Evolutionary conservation across 495 filamentous ascomycete genomes (phyloP).

Genomic region (Beverwykella pulmonaria): DNA sequence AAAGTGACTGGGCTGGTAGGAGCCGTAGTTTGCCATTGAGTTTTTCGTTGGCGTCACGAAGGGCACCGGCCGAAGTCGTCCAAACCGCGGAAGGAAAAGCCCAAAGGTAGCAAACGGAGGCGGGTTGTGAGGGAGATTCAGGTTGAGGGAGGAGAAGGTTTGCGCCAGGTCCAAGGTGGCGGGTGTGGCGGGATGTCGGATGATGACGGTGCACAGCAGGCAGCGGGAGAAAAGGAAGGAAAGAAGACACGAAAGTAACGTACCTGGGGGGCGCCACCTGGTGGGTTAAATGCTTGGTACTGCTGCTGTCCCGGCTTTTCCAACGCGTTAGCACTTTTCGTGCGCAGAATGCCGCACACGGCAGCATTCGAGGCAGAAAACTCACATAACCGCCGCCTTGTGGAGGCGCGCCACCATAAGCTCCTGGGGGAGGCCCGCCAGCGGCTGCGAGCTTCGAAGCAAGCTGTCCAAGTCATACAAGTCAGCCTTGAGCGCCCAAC

Average conservation of each 20-base stretch:
- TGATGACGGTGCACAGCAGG: constrained; percentile 30
- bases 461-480: constrained; percentile 19
- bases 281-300: constrained; percentile 37
- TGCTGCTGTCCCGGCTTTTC: constrained; percentile 42
- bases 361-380: constrained; percentile 3
- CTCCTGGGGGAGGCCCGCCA: constrained; percentile 30
- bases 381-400: constrained; percentile 37
- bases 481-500: constrained; percentile 24
- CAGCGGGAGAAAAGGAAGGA: not conserved
- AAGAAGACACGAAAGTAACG: constrained; percentile 21
- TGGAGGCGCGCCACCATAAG: constrained; percentile 19
- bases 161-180: constrained; percentile 1
- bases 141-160: not conserved
- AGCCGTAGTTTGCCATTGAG: constrained; percentile 31
- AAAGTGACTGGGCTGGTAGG: constrained; percentile 13
- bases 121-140: not conserved
- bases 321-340: constrained; percentile 7
- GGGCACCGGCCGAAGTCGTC: not conserved
- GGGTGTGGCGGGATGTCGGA: constrained; percentile 4
- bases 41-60: not conserved
- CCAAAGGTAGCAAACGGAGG: not conserved
- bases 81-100: not conserved
- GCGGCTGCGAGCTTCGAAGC: constrained; percentile 37
- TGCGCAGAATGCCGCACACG: not conserved
- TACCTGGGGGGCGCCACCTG: constrained; percentile 30